Evolutionary conservation across 148 eudicot genomes (phyloP).

Genomic region (Fagopyrum esculentum): DNA sequence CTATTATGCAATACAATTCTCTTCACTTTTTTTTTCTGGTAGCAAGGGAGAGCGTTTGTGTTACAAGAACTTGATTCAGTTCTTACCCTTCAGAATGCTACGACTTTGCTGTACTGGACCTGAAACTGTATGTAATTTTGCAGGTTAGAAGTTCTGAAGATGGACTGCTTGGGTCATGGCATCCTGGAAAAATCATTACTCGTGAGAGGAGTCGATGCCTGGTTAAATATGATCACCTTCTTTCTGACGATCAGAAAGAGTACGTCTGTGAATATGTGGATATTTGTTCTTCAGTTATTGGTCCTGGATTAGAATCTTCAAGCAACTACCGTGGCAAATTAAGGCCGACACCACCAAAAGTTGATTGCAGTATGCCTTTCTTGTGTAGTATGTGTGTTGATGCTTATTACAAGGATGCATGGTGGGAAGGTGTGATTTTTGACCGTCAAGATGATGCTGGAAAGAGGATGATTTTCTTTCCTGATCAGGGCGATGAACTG

Average conservation of each 20-base stretch:
- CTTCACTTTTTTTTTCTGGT: not conserved
- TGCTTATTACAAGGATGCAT: conserved; percentile 51
- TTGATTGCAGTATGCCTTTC: conserved; percentile 17
- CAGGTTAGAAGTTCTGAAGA: conserved; percentile 82
- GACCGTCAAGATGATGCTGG: conserved; percentile 36
- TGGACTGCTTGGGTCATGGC: conserved; percentile 88
- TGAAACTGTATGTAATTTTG: conserved; percentile 13
- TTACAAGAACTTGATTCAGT: not conserved
- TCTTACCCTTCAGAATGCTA: not conserved
- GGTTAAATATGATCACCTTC: conserved; percentile 48
- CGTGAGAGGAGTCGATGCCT: conserved; percentile 18
- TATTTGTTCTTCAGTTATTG: conserved; percentile 30
- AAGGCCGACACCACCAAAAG: conserved; percentile 44
- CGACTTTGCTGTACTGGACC: not conserved
- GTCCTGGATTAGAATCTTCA: not conserved
- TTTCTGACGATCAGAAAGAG: conserved; percentile 26
- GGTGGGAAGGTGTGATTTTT: conserved; percentile 99
- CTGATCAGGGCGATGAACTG: conserved; percentile 74
- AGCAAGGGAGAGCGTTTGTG: not conserved
- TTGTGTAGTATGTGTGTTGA: conserved; percentile 77
- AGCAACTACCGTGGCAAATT: conserved; percentile 33
- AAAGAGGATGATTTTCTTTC: conserved; percentile 59
- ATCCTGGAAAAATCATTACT: conserved; percentile 39
- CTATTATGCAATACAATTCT: not conserved
- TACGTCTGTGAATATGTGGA: conserved; percentile 29